Evolutionary conservation across 257 asterid genomes (phyloP), one percentile per base, ranked within the genome.

Genomic region (Fraxinus excelsior): DNA sequence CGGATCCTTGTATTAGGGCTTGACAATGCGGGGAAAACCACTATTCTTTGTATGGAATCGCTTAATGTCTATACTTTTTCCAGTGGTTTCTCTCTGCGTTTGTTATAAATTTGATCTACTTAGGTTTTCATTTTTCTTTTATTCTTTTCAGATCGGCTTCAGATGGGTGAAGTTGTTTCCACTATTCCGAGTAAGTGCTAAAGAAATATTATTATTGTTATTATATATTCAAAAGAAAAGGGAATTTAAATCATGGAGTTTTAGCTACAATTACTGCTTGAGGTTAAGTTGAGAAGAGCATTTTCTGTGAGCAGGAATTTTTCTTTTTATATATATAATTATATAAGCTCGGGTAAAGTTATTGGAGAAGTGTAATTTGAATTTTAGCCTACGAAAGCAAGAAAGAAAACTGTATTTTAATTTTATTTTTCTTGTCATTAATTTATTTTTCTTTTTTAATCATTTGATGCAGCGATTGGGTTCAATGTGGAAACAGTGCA

Each of bases 1-100:
- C 91, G 97, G 92, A 94, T 94, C 88, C 85, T 94, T 19, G 97
- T 94, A 66, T 85, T 94, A 31, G 98, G 98, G 38, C 98, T 94
- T 21, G 98, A 94, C 84, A 92, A 92, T 91, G 98, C 98, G 72
- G 98, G 98, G 14, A 94, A 94, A 87, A 94, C 98, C 70, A 94
- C 98, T 35, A 94, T 94, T 85, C 92, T 94, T 34, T 92, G 98
- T 94, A 81, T 37, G 90, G 35, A 32, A 73, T 29, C 18, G 65
- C 25, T 23, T 49, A 71, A 76, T 71, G 19, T 5, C 44, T 75
- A 67, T 12, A 70, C 32, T n/a, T 6, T 56, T 56, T 60, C 35
- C 7, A 51, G 46, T 4, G 58, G 37, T 35, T 80, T 44, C 6
- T 11, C 23, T 28, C 14, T 49, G 3, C 34, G 29, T 60, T 60